A percentile compares a stretch with the other conserved stretches of the same genome.
Conservation (phyloP, 2,329 filamentous ascomycete genomes). For the Trichophyton verrucosum region DNA sequence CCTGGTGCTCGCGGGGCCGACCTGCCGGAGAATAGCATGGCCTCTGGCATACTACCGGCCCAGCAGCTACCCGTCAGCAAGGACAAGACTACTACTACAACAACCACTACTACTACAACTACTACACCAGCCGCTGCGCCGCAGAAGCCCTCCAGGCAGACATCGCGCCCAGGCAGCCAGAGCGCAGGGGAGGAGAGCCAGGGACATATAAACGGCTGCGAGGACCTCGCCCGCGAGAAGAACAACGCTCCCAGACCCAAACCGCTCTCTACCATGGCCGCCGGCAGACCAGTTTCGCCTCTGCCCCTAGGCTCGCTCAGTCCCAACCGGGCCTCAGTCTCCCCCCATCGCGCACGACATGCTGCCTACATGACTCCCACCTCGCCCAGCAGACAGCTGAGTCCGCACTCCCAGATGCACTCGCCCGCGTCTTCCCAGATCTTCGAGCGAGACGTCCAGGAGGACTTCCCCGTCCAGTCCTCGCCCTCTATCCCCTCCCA, state of each 20-base stretch:
- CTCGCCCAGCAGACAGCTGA: conserved; percentile 53
- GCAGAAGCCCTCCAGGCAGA: background rate
- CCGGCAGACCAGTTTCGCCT: conserved; percentile 16
- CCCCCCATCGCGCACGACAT: conserved; percentile 22
- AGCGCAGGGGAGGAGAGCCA: background rate
- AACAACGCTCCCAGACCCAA: background rate
- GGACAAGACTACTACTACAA: background rate
- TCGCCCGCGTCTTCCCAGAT: conserved; percentile 69
- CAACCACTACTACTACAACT: too few relatives aligned
- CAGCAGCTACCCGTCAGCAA: background rate
- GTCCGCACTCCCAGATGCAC: conserved; percentile 57
- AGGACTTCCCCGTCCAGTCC: conserved; percentile 55
- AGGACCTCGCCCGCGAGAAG: background rate
- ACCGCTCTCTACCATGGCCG: background rate
- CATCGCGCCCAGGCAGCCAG: background rate
- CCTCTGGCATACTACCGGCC: background rate
- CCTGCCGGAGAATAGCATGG: background rate
- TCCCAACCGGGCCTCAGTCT: conserved; percentile 34
- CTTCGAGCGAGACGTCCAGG: conserved; percentile 91
- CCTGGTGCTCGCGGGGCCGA: background rate
- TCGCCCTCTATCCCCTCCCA: conserved; percentile 85
- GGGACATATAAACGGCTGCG: background rate
- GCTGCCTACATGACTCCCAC: conserved; percentile 36
- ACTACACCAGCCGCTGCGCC: background rate
- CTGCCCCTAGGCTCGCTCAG: conserved; percentile 24